A percentile compares a stretch with the other conserved stretches of the same genome.
These are phyloP conservation scores for Nyssa sinensis DNA, from an alignment of 148 eudicot genomes.

Conservation along the genomic window DNA sequence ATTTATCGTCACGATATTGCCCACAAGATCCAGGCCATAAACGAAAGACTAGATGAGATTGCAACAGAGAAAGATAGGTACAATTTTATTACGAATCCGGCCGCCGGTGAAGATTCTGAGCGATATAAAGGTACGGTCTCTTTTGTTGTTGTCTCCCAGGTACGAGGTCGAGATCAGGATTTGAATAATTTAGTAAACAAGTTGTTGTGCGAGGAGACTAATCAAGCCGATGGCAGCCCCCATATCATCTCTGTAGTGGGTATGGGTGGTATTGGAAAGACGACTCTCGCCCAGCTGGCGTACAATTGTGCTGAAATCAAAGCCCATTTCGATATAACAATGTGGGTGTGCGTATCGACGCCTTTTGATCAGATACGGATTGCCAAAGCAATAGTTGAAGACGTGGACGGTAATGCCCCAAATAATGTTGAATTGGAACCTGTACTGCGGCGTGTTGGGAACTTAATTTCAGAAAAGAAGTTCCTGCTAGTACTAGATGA, in stretches of 20 bases:
- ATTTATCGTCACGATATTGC: conserved; percentile 22
- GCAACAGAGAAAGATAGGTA: conserved; percentile 7
- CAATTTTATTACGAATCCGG: neutral
- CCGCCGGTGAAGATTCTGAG: neutral
- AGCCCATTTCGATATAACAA: conserved; percentile 2
- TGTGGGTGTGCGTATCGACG: conserved; percentile 30
- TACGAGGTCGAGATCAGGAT: conserved; percentile 22
- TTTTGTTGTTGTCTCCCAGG: conserved; percentile 5
- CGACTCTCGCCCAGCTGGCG: conserved; percentile 9
- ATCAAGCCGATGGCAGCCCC: neutral
- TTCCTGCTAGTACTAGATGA: conserved; percentile 33
- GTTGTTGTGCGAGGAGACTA: conserved; percentile 9
- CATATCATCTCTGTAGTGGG: conserved; percentile 28
- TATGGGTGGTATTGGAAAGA: conserved; percentile 22
- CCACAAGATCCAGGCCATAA: conserved; percentile 15
- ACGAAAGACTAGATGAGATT: conserved; percentile 9
- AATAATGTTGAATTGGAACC: conserved; percentile 16
- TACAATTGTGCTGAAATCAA: conserved; percentile 16
- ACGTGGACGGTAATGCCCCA: conserved; percentile 11
- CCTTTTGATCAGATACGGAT: conserved; percentile 24
- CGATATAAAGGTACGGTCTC: neutral
- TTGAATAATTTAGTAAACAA: conserved; percentile 18
- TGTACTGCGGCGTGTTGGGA: neutral
- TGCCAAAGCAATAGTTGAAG: conserved; percentile 32
- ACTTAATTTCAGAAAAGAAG: conserved; percentile 11